Conservation (phyloP, 2,329 filamentous ascomycete genomes). For the Nigrospora sphaerica region DNA sequence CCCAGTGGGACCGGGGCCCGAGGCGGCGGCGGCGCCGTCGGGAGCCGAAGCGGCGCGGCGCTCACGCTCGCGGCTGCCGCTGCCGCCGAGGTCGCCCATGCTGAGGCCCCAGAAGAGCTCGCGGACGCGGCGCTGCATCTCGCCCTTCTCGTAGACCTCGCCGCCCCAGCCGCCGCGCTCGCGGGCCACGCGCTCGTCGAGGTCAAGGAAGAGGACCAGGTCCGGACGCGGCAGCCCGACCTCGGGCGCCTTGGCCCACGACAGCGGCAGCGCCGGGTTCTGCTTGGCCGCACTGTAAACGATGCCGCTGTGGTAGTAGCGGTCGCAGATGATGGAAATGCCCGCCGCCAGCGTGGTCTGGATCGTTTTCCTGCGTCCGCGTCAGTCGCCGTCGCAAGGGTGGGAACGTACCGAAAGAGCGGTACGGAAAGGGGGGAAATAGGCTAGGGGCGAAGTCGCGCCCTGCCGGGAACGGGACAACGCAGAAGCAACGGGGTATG, state of each 20-base stretch:
- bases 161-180: conserved; percentile 79
- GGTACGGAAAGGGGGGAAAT: background rate
- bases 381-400: background rate
- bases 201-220: conserved; percentile 78
- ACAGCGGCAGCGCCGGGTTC: conserved; percentile 59
- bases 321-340: conserved; percentile 75
- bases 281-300: conserved; percentile 89
- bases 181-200: conserved; percentile 65
- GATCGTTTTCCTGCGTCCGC: conserved; percentile 39
- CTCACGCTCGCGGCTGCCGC: conserved; percentile 4
- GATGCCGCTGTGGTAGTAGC: conserved; percentile 91
- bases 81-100: conserved; percentile 32
- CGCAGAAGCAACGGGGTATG: background rate
- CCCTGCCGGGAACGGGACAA: background rate
- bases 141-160: conserved; percentile 80
- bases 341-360: conserved; percentile 52
- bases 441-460: too few species aligned
- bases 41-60: conserved; percentile 25
- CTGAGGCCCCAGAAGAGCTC: conserved; percentile 60
- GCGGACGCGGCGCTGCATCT: conserved; percentile 75
- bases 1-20: background rate
- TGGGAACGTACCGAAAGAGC: background rate
- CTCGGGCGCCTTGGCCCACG: conserved; percentile 81
- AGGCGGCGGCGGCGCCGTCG: conserved; percentile 4
- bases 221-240: conserved; percentile 83